A percentile compares a stretch with the other conserved stretches of the same genome.
phyloP scores from a whole-genome alignment of 2,329 filamentous ascomycete species.

The Orbilia brochopaga region DNA sequence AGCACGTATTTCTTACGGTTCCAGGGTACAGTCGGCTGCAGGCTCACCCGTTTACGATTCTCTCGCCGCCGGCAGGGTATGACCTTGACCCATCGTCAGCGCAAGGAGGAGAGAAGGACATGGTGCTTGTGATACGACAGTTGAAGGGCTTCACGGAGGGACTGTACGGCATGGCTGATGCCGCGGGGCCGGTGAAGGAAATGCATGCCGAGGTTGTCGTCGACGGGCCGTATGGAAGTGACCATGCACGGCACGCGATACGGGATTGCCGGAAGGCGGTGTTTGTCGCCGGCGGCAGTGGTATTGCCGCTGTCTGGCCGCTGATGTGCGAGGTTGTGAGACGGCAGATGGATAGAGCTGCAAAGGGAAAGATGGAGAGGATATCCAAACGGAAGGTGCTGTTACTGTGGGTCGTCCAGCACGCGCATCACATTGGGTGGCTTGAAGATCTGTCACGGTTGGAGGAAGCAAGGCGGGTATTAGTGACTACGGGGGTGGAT shows the following conservation, averaged over 20 bases:
- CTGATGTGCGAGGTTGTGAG: conserved; percentile 60
- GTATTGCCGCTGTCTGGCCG: conserved; percentile 70
- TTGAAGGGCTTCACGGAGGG: conserved; percentile 66
- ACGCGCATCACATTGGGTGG: conserved; percentile 64
- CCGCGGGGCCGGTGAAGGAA: conserved; percentile 24
- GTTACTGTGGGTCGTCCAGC: conserved; percentile 68
- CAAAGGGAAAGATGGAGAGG: conserved; percentile 49
- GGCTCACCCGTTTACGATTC: conserved; percentile 71
- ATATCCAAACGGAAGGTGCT: conserved; percentile 59
- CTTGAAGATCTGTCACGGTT: conserved; percentile 64
- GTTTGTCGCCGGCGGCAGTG: conserved; percentile 69
- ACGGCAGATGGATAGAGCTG: conserved; percentile 52
- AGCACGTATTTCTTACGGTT: conserved; percentile 69
- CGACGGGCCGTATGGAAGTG: conserved; percentile 71
- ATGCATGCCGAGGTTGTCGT: conserved; percentile 61
- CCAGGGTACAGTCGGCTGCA: conserved; percentile 66
- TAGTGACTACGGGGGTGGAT: conserved; percentile 57
- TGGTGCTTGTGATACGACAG: conserved; percentile 66
- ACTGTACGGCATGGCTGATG: conserved; percentile 20
- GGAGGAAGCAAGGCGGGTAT: conserved; percentile 52
- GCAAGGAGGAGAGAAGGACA: conserved; percentile 19
- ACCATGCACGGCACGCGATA: conserved; percentile 64
- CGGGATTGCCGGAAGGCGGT: conserved; percentile 62
- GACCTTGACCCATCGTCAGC: conserved; percentile 12
- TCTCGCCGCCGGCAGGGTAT: conserved; percentile 64